These are phyloP conservation scores for Diaporthe australafricana DNA, from an alignment of 2,329 filamentous ascomycete species.

Conservation along the genomic window DNA sequence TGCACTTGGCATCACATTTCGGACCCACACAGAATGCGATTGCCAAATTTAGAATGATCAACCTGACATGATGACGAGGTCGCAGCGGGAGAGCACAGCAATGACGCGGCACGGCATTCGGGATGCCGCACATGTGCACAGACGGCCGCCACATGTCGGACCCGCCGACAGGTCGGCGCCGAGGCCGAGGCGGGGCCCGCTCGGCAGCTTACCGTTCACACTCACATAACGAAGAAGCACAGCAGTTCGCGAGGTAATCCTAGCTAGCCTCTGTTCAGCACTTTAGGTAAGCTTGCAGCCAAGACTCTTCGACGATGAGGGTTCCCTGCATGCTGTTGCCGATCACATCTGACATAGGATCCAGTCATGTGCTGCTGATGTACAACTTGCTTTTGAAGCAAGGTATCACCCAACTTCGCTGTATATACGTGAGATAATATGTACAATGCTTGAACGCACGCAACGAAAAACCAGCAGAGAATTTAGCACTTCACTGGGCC, in stretches of 20 bases:
- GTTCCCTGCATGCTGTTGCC: too few relatives aligned
- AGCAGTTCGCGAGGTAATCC: neutral
- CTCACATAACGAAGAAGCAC: neutral
- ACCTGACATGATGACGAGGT: neutral
- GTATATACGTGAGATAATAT: neutral
- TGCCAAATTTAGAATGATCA: slow-evolving; percentile 15
- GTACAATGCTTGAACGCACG: neutral
- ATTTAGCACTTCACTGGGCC: neutral
- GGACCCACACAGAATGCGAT: neutral
- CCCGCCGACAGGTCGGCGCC: slow-evolving; percentile 15
- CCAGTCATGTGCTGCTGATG: too few relatives aligned
- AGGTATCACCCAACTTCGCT: too few relatives aligned
- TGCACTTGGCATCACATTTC: neutral
- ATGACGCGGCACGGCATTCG: slow-evolving; percentile 15
- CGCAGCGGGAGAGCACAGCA: neutral
- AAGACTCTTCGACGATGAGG: too few relatives aligned
- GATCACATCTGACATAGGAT: too few relatives aligned
- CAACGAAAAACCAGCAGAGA: neutral
- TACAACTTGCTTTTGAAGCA: too few relatives aligned
- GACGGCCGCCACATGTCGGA: neutral
- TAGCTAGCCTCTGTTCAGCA: too few relatives aligned
- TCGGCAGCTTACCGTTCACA: neutral
- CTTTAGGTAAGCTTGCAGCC: too few relatives aligned
- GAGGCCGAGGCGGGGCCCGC: neutral
- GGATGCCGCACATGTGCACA: neutral